Evolutionary conservation across 1,284 basidiomycete species (phyloP), one percentile per base, ranked within the genome.

Genomic region (Termitomyces sp.): DNA sequence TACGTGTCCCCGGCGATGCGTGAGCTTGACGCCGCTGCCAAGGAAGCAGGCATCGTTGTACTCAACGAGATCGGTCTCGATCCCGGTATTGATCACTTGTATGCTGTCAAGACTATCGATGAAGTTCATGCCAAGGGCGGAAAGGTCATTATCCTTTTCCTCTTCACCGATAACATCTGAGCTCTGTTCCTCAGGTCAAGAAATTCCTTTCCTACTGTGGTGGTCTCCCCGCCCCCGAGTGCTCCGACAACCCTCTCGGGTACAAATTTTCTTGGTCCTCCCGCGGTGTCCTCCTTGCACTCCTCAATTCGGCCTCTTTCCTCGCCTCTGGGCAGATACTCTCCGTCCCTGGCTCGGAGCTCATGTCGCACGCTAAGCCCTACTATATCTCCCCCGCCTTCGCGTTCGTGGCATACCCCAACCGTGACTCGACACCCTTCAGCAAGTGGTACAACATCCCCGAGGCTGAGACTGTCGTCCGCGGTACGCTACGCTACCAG

Each of bases 201-300:
- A 80, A 91, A 66, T 99, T 99, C 84, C 77, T 91, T 60, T 96
- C 92, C 1, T 98, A 94, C 84, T 99, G 97, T 65, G 94, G 96
- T 71, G 97, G 96, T 57, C 86, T 98, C 40, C 94, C 94, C 54
- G 92, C 94, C 2, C 94, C 95, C 15, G 85, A 93, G 65, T 86
- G 88, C 64, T 86, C 93, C 13, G 86, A 88, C 68, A 99, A 98
- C 78, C 95, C 97, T 7, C 88, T 99, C 58, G 96, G 97, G 30
- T 99, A 98, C 86, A 98, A 98, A 74, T 98, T 99, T 80, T 97
- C 94, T 36, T 99, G 97, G 97, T 97, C 94, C 2, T 93, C 94
- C 30, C 90, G 94, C 46, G 97, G 96, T 57, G 94, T 97, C 46
- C 86, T 99, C 51, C 88, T 98, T 64, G 96, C 96, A 5, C 83